Conservation (phyloP, 2,329 filamentous ascomycete genomes). For the Fonsecaea erecta region DNA sequence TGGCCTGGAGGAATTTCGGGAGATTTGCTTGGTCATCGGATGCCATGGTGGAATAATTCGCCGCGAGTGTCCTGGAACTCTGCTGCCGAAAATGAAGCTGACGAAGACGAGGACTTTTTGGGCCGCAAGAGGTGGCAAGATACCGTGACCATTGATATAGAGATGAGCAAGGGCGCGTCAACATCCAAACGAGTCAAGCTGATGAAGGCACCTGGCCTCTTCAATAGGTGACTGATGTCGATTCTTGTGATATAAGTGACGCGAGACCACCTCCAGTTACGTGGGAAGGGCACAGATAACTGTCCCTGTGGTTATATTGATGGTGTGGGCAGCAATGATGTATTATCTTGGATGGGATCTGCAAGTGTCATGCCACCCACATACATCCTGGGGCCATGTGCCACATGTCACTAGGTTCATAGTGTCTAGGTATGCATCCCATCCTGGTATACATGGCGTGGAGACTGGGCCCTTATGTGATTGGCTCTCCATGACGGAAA, state of each 20-base stretch:
- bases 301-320: too few species aligned
- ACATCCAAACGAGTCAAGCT: background rate
- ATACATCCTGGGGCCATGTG: background rate
- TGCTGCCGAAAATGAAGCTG: background rate
- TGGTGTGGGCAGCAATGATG: background rate
- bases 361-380: conserved; percentile 2
- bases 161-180: background rate
- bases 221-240: background rate
- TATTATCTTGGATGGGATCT: background rate
- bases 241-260: background rate
- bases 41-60: conserved; percentile 12
- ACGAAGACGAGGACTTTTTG: background rate
- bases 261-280: background rate
- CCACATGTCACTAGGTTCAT: background rate
- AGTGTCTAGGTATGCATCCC: background rate
- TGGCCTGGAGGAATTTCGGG: conserved; percentile 43
- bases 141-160: background rate
- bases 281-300: too few species aligned
- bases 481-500: background rate
- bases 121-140: background rate
- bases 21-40: conserved; percentile 16
- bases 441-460: background rate
- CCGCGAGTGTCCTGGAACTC: too few species aligned
- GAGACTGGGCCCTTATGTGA: background rate
- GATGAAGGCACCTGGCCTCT: background rate